Evolutionary conservation across 1,284 basidiomycete species (phyloP).

Genomic region (Calocybe gambosa): DNA sequence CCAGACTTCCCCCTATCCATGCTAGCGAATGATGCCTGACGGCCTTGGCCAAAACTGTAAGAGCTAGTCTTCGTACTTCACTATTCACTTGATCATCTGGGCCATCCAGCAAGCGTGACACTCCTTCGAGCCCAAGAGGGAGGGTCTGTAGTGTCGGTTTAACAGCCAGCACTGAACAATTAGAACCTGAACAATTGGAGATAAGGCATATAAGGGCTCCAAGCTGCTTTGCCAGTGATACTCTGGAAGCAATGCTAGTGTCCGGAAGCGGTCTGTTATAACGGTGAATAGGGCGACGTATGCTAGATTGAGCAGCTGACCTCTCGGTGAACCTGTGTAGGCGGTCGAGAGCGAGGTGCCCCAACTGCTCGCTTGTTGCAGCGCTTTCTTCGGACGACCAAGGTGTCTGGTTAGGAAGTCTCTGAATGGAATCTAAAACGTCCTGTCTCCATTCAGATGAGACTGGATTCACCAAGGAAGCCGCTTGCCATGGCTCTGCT

Average conservation of each 20-base stretch:
- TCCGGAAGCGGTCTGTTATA: conserved; percentile 30
- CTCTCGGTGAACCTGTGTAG: conserved; percentile 35
- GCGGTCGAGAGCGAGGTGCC: conserved; percentile 30
- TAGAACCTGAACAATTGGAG: conserved; percentile 29
- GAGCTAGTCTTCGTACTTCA: conserved; percentile 40
- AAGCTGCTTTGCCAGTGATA: conserved; percentile 31
- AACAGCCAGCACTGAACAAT: conserved; percentile 25
- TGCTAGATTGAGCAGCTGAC: conserved; percentile 21
- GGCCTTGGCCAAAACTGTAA: conserved; percentile 36
- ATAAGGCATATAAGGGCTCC: conserved; percentile 38
- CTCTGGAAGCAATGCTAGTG: conserved; percentile 23
- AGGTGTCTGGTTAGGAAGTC: conserved; percentile 34
- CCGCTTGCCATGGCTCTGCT: not conserved
- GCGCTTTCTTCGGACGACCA: conserved; percentile 44
- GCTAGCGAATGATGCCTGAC: conserved; percentile 42
- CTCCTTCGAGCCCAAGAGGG: conserved; percentile 31
- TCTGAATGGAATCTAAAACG: conserved; percentile 26
- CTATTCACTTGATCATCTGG: conserved; percentile 37
- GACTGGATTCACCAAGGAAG: not conserved
- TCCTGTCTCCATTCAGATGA: conserved; percentile 22
- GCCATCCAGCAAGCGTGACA: conserved; percentile 42
- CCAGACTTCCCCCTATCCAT: conserved; percentile 29
- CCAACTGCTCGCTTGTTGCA: conserved; percentile 29
- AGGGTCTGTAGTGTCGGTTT: conserved; percentile 28
- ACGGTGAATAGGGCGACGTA: not conserved